phyloP scores from a whole-genome alignment of 768 basidiomycete species.

The Filobasidium floriforme region DNA sequence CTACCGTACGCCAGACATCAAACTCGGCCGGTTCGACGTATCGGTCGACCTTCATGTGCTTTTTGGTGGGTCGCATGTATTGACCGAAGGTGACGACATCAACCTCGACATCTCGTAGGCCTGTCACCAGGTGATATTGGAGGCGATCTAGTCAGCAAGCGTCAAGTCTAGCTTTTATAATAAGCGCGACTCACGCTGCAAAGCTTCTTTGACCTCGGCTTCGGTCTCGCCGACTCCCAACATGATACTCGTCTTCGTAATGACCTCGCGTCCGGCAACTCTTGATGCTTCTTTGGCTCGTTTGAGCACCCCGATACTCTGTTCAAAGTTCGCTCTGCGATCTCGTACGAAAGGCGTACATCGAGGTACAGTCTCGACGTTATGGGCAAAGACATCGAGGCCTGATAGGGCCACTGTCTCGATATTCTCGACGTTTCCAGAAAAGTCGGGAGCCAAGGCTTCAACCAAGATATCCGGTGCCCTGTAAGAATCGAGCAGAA shows the following conservation, averaged over 20 bases:
- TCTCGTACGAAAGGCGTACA: conserved; percentile 93
- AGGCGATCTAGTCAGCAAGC: background rate
- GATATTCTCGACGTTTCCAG: conserved; percentile 66
- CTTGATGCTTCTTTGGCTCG: conserved; percentile 41
- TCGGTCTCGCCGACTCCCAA: conserved; percentile 87
- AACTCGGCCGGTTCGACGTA: conserved; percentile 94
- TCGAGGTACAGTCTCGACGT: conserved; percentile 90
- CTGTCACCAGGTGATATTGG: conserved; percentile 49
- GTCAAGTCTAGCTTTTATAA: background rate
- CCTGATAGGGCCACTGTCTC: conserved; percentile 81
- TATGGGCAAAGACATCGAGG: conserved; percentile 95
- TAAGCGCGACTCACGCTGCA: conserved; percentile 60
- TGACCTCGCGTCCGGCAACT: conserved; percentile 50
- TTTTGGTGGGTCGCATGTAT: conserved; percentile 98
- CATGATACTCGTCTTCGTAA: conserved; percentile 99
- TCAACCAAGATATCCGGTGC: conserved; percentile 94
- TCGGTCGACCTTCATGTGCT: conserved; percentile 97
- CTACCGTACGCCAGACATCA: conserved; percentile 77
- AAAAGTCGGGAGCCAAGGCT: conserved; percentile 91
- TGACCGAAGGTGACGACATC: conserved; percentile 99
- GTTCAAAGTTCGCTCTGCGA: conserved; percentile 77
- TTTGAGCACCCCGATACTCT: conserved; percentile 49
- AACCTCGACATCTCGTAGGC: conserved; percentile 76
- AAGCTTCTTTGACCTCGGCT: conserved; percentile 70
- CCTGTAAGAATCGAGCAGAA: conserved; percentile 47